Conservation (phyloP, 2,329 filamentous ascomycete genomes). For the Aspergillus costaricaensis region DNA sequence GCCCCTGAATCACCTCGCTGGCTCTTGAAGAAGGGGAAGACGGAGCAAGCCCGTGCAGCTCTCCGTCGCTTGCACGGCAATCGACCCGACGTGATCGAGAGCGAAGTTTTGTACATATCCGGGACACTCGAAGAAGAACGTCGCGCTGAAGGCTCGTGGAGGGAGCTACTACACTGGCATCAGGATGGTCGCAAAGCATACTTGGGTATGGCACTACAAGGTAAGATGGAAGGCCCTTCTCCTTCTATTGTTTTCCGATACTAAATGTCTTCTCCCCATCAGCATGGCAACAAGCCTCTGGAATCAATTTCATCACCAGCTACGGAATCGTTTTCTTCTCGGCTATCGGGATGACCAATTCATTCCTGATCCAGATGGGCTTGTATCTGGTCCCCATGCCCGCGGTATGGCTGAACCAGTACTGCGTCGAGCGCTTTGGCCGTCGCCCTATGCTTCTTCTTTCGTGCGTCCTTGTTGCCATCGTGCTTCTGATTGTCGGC, state of each 20-base stretch:
- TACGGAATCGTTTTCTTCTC: constrained; percentile 6
- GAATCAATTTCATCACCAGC: constrained; percentile 4
- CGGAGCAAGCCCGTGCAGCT: constrained; percentile 7
- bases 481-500: constrained; percentile 1
- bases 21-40: constrained; percentile 10
- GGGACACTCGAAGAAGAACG: constrained; percentile 11
- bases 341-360: neutral
- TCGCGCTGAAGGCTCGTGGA: constrained; percentile 2
- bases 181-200: constrained; percentile 1
- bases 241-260: no score
- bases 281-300: constrained; percentile 4
- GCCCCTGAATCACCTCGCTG: constrained; percentile 18
- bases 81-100: constrained; percentile 2
- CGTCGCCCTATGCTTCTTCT: constrained; percentile 2
- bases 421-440: constrained; percentile 6
- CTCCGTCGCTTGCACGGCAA: constrained; percentile 10
- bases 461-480: neutral
- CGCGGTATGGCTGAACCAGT: constrained; percentile 3
- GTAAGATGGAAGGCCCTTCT: neutral
- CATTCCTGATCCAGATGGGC: constrained; percentile 6
- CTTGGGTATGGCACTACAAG: neutral
- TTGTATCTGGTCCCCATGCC: constrained; percentile 3
- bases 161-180: neutral
- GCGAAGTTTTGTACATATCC: constrained; percentile 7
- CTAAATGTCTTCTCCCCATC: neutral